A percentile compares a stretch with the other conserved stretches of the same genome.
Conservation (phyloP, 2,329 filamentous ascomycete genomes). For the Lomentospora prolificans region DNA sequence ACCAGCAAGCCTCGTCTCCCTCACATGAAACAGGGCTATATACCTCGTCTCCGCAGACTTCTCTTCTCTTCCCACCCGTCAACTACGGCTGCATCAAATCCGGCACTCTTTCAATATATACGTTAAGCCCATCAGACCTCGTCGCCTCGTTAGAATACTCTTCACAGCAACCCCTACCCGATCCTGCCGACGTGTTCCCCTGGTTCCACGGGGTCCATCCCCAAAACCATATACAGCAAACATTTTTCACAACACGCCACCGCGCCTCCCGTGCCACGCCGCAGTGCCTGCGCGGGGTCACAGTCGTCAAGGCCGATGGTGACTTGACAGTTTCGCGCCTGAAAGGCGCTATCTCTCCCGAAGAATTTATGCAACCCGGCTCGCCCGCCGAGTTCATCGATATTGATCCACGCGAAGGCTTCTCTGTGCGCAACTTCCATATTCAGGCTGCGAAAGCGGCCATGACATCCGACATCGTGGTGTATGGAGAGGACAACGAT, state of each 20-base stretch:
- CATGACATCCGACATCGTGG: slow-evolving; percentile 79
- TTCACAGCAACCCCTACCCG: slow-evolving; percentile 71
- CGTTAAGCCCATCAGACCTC: slow-evolving; percentile 59
- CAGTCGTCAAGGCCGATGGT: slow-evolving; percentile 80
- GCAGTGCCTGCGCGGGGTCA: slow-evolving; percentile 66
- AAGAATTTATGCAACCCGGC: slow-evolving; percentile 59
- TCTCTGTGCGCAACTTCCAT: slow-evolving; percentile 94
- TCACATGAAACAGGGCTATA: neutral
- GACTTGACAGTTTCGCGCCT: slow-evolving; percentile 64
- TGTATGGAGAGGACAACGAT: slow-evolving; percentile 69
- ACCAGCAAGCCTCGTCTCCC: neutral
- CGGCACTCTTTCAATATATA: slow-evolving; percentile 54
- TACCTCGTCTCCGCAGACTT: slow-evolving; percentile 41
- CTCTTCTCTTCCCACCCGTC: slow-evolving; percentile 66
- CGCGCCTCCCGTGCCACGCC: slow-evolving; percentile 62
- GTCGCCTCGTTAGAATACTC: slow-evolving; percentile 65
- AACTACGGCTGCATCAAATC: slow-evolving; percentile 43
- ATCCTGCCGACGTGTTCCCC: slow-evolving; percentile 80
- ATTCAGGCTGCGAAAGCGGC: slow-evolving; percentile 88
- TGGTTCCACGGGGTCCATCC: slow-evolving; percentile 93
- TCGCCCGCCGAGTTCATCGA: slow-evolving; percentile 59
- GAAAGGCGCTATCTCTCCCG: slow-evolving; percentile 76
- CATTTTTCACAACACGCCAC: slow-evolving; percentile 76
- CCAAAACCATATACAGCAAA: slow-evolving; percentile 77
- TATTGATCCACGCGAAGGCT: slow-evolving; percentile 78